Evolutionary conservation across 305 asterid species (phyloP).

Genomic region (Fraxinus baroniana): DNA sequence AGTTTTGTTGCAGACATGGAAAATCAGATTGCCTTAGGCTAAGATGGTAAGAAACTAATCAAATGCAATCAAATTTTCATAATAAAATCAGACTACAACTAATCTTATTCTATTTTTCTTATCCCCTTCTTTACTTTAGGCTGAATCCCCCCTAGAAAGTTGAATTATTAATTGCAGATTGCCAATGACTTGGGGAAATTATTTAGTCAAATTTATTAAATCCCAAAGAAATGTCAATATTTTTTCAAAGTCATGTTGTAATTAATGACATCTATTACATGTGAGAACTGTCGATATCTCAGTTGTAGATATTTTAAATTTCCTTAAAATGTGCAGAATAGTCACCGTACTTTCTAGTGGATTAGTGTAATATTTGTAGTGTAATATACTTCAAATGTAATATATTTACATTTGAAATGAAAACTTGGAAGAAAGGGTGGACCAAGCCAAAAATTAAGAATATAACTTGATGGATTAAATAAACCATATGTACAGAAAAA

Average conservation of each 20-base stretch:
- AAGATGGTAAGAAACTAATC: conserved; percentile 23
- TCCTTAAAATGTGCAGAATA: neutral
- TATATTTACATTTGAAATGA: neutral
- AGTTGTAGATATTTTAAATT: neutral
- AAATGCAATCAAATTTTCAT: conserved; percentile 8
- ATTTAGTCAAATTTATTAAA: neutral
- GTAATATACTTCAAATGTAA: too few species aligned
- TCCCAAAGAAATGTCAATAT: neutral
- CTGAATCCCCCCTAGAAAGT: neutral
- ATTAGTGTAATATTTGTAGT: neutral
- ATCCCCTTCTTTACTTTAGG: conserved; percentile 9
- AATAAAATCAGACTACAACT: conserved; percentile 19
- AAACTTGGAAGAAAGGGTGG: neutral
- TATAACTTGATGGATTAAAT: neutral
- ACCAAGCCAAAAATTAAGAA: neutral
- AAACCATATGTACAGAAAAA: too few species aligned
- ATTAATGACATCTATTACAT: conserved; percentile 3
- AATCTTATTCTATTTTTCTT: conserved; percentile 7
- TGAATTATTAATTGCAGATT: neutral
- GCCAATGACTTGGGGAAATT: conserved; percentile 1
- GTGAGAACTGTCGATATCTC: conserved; percentile 8
- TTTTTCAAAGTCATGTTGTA: conserved; percentile 8
- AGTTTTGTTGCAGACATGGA: neutral
- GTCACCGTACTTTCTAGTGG: conserved; percentile 1
- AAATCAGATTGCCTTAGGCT: conserved; percentile 26